phyloP scores from a whole-genome alignment of 2,329 filamentous ascomycete species.

The Colletotrichum incanum region DNA sequence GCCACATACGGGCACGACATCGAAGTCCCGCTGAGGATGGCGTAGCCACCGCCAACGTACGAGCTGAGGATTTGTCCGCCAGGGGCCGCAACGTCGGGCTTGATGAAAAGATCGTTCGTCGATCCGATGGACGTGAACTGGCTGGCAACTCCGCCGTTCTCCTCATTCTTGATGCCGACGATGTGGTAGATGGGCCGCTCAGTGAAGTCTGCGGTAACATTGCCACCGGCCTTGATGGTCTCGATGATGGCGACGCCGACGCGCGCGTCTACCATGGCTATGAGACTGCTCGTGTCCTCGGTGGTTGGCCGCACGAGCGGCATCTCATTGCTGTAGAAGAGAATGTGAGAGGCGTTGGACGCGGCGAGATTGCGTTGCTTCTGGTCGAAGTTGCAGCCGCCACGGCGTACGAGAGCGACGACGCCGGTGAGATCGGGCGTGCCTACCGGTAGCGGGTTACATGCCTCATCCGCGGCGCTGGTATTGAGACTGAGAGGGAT shows the following conservation, averaged over 20 bases:
- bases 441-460: slow-evolving; percentile 54
- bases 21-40: slow-evolving; percentile 61
- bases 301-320: slow-evolving; percentile 38
- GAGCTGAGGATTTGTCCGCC: slow-evolving; percentile 61
- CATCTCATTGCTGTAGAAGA: slow-evolving; percentile 56
- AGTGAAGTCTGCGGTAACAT: slow-evolving; percentile 44
- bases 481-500: slow-evolving; percentile 47
- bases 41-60: slow-evolving; percentile 53
- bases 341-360: slow-evolving; percentile 57
- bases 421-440: slow-evolving; percentile 57
- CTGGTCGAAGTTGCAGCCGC: slow-evolving; percentile 54
- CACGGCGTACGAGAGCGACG: slow-evolving; percentile 60
- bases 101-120: slow-evolving; percentile 57
- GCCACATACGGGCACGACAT: slow-evolving; percentile 64
- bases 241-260: slow-evolving; percentile 44
- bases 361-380: slow-evolving; percentile 57
- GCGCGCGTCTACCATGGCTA: slow-evolving; percentile 40
- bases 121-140: slow-evolving; percentile 59
- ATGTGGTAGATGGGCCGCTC: slow-evolving; percentile 37
- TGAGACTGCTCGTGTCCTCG: slow-evolving; percentile 17
- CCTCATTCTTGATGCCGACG: slow-evolving; percentile 44
- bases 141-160: slow-evolving; percentile 52
- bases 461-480: slow-evolving; percentile 52
- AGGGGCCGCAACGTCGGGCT: slow-evolving; percentile 56
- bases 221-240: slow-evolving; percentile 41